Conservation (phyloP, 2,329 filamentous ascomycete genomes). For the Trichoderma sp. region DNA sequence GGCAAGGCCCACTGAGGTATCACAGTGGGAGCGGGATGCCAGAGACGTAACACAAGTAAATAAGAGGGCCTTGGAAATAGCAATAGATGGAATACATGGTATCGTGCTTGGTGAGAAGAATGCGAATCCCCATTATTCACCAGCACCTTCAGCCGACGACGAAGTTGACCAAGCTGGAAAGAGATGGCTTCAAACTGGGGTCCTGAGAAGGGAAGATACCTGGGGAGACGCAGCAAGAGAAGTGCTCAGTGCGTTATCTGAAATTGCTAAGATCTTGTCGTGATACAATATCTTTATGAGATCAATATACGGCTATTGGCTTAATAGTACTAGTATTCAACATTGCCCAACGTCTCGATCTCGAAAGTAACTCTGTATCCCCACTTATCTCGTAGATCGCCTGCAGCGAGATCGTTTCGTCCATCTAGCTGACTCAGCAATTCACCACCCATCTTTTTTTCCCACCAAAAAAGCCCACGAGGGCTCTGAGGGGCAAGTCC, state of each 20-base stretch:
- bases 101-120: constrained; percentile 30
- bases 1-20: constrained; percentile 31
- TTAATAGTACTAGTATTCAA: not conserved
- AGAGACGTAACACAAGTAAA: constrained; percentile 36
- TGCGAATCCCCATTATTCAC: not conserved
- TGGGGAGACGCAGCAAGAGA: constrained; percentile 39
- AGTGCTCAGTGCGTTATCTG: constrained; percentile 33
- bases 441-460: constrained; percentile 1
- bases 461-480: constrained; percentile 27
- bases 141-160: constrained; percentile 30
- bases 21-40: constrained; percentile 40
- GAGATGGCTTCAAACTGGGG: constrained; percentile 37
- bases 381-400: not conserved
- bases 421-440: constrained; percentile 34
- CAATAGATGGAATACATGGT: constrained; percentile 32
- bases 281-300: not conserved
- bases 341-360: not conserved
- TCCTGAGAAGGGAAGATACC: constrained; percentile 31
- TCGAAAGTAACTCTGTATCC: not conserved
- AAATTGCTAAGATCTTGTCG: constrained; percentile 27
- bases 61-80: constrained; percentile 31
- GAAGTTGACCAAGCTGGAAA: constrained; percentile 39
- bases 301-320: not conserved
- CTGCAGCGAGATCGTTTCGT: not conserved
- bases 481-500: constrained; percentile 39